Conservation (phyloP, 169 alveolate genomes). For the Plasmodium gallinaceum region DNA sequence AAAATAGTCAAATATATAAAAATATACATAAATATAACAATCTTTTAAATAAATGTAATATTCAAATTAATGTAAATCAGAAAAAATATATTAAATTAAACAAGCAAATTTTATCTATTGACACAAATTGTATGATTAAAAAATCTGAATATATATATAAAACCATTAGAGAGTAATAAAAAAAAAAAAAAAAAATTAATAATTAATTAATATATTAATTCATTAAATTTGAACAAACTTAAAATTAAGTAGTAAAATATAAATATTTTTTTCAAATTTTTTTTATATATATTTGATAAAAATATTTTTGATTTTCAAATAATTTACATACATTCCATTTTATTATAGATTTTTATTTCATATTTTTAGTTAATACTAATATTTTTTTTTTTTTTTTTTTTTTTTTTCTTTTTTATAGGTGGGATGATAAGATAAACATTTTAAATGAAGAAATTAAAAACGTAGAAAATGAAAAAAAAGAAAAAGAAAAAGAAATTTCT, state of each 20-base stretch:
- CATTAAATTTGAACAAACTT: no score
- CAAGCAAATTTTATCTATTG: conserved; percentile 1
- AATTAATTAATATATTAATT: neutral
- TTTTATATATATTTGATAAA: neutral
- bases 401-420: conserved; percentile 23
- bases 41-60: conserved; percentile 22
- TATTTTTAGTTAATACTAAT: neutral
- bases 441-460: conserved; percentile 42
- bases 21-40: conserved; percentile 47
- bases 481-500: conserved; percentile 50
- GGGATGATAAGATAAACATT: conserved; percentile 49
- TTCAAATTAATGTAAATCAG: conserved; percentile 3
- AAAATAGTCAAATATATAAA: conserved; percentile 52
- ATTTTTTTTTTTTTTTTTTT: neutral
- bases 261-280: neutral
- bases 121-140: conserved; percentile 25
- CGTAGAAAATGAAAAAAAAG: conserved; percentile 36
- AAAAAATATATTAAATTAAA: conserved; percentile 17
- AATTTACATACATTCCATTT: neutral
- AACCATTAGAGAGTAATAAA: conserved; percentile 59
- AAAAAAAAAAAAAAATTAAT: neutral
- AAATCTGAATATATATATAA: conserved; percentile 65
- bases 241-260: neutral
- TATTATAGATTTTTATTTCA: neutral
- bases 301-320: neutral